phyloP scores from a whole-genome alignment of 2,329 filamentous ascomycete species.

The Fusarium musae region DNA sequence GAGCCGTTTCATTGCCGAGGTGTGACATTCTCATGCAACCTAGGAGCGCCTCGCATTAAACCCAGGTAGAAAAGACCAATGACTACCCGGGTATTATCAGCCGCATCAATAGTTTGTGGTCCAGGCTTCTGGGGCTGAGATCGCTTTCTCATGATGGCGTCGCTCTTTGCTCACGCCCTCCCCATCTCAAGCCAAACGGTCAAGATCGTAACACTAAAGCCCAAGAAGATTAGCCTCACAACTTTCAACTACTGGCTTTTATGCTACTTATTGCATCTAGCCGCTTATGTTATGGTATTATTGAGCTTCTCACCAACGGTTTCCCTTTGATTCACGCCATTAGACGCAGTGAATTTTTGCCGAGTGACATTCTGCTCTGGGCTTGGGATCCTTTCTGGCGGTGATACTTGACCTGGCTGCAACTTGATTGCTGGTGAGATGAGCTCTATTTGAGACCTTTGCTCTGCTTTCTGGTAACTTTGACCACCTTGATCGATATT shows the following conservation, averaged over 20 bases:
- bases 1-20: slow-evolving; percentile 1
- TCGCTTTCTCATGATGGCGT: background rate
- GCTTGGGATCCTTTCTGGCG: too few relatives aligned
- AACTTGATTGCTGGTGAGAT: fast-evolving
- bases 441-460: too few relatives aligned
- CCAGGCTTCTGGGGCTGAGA: background rate
- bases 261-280: too few relatives aligned
- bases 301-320: background rate
- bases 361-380: background rate
- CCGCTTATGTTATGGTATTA: too few relatives aligned
- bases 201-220: background rate
- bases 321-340: background rate
- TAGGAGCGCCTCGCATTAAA: background rate
- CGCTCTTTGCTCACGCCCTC: background rate
- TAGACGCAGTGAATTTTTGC: too few relatives aligned
- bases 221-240: too few relatives aligned
- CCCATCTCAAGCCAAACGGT: background rate
- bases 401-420: fast-evolving
- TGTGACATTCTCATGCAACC: background rate
- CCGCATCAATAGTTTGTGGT: background rate
- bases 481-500: background rate
- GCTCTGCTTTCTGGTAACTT: background rate
- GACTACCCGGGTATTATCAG: background rate
- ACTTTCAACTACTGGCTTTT: too few relatives aligned
- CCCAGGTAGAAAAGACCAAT: background rate